A percentile compares a stretch with the other conserved stretches of the same genome.
Evolutionary conservation across 106 monocot species (phyloP).

Genomic region (Dioscorea alata): DNA sequence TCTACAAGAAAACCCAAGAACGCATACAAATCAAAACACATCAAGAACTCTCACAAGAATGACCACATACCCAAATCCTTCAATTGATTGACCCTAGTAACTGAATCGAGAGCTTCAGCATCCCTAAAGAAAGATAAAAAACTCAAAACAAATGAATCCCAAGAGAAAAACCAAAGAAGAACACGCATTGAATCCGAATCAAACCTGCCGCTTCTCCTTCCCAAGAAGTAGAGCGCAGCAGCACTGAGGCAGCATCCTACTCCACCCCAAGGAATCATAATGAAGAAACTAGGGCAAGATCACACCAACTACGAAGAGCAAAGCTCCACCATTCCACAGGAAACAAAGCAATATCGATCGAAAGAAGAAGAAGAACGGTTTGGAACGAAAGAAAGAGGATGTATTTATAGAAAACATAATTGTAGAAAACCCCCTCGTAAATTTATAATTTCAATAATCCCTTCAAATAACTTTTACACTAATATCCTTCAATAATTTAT

Average conservation of each 20-base stretch:
- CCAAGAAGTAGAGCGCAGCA: slow-evolving; percentile 78
- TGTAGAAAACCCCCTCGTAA: no score
- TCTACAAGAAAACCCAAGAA: no score
- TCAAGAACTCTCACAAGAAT: not conserved
- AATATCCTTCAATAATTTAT: no score
- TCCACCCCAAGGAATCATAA: slow-evolving; percentile 87
- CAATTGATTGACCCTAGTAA: slow-evolving; percentile 62
- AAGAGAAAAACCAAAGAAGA: not conserved
- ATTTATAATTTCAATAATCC: no score
- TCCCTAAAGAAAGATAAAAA: slow-evolving; percentile 43
- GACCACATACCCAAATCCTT: slow-evolving; percentile 70
- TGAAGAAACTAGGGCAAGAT: not conserved
- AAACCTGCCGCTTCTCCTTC: slow-evolving; percentile 80
- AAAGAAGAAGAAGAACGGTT: no score
- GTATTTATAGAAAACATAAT: no score
- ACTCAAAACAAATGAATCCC: not conserved
- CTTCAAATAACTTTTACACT: no score
- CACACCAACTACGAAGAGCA: no score
- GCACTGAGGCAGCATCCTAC: slow-evolving; percentile 84
- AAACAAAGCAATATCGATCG: no score
- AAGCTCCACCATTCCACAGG: no score
- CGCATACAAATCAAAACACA: no score
- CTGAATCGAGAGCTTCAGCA: slow-evolving; percentile 67
- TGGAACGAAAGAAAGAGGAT: no score
- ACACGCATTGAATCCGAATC: not conserved